These are phyloP conservation scores for Apiospora phragmitis DNA, from an alignment of 2,329 filamentous ascomycete species.

Conservation along the genomic window DNA sequence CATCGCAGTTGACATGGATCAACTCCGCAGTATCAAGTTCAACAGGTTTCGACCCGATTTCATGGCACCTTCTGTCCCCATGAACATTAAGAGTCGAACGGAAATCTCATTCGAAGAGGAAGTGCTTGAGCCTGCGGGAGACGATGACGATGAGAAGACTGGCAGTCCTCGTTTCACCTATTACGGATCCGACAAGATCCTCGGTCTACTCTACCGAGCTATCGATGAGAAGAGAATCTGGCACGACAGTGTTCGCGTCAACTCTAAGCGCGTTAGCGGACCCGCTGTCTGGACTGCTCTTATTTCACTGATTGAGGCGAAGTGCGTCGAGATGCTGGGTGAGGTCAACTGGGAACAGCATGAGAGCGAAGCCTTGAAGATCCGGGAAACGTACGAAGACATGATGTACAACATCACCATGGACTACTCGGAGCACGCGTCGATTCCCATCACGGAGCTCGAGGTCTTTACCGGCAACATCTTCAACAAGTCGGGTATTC, in stretches of 20 bases:
- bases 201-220: conserved; percentile 70
- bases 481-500: conserved; percentile 49
- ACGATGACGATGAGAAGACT: conserved; percentile 49
- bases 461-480: conserved; percentile 59
- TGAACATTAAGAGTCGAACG: conserved; percentile 45
- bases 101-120: conserved; percentile 40
- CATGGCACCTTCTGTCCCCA: conserved; percentile 48
- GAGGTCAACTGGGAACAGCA: conserved; percentile 35
- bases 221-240: conserved; percentile 74
- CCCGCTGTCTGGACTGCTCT: conserved; percentile 46
- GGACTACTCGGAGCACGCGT: conserved; percentile 47
- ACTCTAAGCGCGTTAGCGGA: conserved; percentile 23
- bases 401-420: conserved; percentile 41
- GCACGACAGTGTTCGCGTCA: conserved; percentile 44
- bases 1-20: conserved; percentile 50
- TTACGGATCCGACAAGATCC: conserved; percentile 67
- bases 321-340: conserved; percentile 24
- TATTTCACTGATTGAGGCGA: conserved; percentile 26
- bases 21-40: conserved; percentile 40
- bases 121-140: conserved; percentile 18
- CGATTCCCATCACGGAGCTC: conserved; percentile 45
- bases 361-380: conserved; percentile 40
- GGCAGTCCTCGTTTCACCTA: conserved; percentile 50
- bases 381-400: conserved; percentile 50
- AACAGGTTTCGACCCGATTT: conserved; percentile 52